Evolutionary conservation across 495 filamentous ascomycete genomes (phyloP).

Genomic region (Mytilinidion resinicola): DNA sequence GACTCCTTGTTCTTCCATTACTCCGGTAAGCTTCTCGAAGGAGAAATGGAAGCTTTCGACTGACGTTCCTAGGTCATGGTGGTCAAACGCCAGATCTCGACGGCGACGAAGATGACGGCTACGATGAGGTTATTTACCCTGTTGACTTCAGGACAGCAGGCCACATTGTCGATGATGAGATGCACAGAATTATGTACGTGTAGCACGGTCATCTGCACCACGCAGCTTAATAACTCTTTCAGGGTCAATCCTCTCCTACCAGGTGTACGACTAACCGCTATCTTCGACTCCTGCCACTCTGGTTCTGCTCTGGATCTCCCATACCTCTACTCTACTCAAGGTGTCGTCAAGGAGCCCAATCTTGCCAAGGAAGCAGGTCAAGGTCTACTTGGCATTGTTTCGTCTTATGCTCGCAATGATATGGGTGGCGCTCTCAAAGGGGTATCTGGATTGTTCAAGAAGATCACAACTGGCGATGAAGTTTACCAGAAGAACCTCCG

Average conservation of each 20-base stretch:
- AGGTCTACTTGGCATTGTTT: constrained; percentile 83
- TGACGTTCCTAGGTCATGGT: constrained; percentile 65
- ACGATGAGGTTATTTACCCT: constrained; percentile 97
- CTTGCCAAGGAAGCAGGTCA: constrained; percentile 95
- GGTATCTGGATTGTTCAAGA: constrained; percentile 86
- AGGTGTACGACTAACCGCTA: constrained; percentile 89
- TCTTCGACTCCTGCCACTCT: constrained; percentile 99
- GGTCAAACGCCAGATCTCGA: constrained; percentile 95
- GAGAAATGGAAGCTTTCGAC: not conserved
- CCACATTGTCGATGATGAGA: constrained; percentile 97
- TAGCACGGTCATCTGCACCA: not conserved
- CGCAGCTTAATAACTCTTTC: constrained; percentile 3
- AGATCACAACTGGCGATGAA: constrained; percentile 78
- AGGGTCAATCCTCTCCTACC: constrained; percentile 66
- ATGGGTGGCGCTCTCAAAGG: constrained; percentile 73
- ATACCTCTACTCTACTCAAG: constrained; percentile 90
- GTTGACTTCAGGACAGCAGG: constrained; percentile 87
- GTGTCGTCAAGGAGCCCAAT: constrained; percentile 96
- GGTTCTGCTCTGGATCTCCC: constrained; percentile 93
- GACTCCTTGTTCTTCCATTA: constrained; percentile 99
- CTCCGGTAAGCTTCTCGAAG: constrained; percentile 58
- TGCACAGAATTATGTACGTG: constrained; percentile 85
- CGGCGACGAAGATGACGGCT: constrained; percentile 90
- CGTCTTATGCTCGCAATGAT: constrained; percentile 84
- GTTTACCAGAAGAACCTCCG: constrained; percentile 70